These are phyloP conservation scores for Ajuga reptans DNA, from an alignment of 305 asterid species.

Conservation along the genomic window DNA sequence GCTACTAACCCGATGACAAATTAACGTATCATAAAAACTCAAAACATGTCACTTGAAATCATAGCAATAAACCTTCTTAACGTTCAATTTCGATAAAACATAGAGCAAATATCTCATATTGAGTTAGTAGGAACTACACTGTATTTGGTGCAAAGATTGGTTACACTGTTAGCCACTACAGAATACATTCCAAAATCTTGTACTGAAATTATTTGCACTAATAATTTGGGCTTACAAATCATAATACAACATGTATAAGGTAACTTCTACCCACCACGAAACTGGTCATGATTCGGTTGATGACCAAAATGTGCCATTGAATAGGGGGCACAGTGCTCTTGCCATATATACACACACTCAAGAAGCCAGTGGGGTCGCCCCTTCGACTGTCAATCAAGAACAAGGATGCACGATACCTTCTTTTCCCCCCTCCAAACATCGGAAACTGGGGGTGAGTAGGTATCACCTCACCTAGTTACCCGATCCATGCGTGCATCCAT, in stretches of 20 bases:
- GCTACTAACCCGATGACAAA: no score
- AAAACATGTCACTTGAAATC: no score
- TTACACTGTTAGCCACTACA: no score
- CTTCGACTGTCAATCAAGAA: background rate
- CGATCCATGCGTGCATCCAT: background rate
- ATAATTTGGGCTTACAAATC: no score
- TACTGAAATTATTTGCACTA: constrained; percentile 3
- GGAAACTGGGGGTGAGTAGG: background rate
- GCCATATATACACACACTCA: constrained; percentile 19
- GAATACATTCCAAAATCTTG: background rate
- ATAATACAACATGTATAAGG: background rate
- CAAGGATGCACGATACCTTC: background rate
- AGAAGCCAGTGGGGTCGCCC: background rate
- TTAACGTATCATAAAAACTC: no score
- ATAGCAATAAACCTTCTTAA: no score
- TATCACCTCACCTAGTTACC: background rate
- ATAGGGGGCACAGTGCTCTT: background rate
- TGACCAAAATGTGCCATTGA: constrained; percentile 12
- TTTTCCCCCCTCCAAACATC: background rate
- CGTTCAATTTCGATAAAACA: no score
- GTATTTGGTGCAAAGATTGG: no score
- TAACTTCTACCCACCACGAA: constrained; percentile 14
- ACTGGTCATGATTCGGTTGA: no score
- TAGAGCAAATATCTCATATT: no score
- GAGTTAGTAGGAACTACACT: no score